Conservation (phyloP, 306 rosid genomes). For the Malus sylvestris region DNA sequence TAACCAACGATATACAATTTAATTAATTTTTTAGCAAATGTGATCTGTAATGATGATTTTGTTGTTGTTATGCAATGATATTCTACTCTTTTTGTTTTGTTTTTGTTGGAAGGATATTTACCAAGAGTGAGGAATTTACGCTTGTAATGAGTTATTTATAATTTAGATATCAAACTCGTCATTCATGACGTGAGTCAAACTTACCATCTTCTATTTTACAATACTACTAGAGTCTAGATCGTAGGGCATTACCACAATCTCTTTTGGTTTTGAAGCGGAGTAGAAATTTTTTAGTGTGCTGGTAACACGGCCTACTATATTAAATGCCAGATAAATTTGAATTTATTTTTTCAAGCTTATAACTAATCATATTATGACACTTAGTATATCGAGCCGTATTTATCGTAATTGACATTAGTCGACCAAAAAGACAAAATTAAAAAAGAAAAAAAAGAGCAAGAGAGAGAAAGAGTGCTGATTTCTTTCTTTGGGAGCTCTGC, state of each 20-base stretch:
- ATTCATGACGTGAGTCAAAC: accelerated
- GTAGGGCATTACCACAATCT: no score
- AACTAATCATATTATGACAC: no score
- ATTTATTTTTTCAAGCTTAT: no score
- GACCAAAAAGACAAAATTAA: no score
- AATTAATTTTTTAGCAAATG: neutral
- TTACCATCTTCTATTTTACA: no score
- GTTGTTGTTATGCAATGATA: neutral
- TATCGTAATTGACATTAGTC: neutral
- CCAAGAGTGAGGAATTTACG: neutral
- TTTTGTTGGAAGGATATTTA: no score
- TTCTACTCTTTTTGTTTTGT: no score
- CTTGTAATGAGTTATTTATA: neutral
- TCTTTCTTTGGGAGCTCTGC: neutral
- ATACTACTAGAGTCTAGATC: no score
- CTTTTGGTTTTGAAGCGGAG: no score
- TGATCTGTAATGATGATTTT: neutral
- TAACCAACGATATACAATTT: neutral
- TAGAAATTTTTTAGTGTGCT: no score
- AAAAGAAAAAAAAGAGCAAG: neutral
- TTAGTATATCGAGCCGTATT: accelerated
- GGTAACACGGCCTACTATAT: accelerated
- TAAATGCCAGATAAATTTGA: no score
- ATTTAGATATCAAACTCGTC: neutral
- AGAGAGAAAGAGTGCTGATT: neutral